These are phyloP conservation scores for Tetrahymena malaccensis DNA, from an alignment of 73 alveolate genomes.

Conservation along the genomic window DNA sequence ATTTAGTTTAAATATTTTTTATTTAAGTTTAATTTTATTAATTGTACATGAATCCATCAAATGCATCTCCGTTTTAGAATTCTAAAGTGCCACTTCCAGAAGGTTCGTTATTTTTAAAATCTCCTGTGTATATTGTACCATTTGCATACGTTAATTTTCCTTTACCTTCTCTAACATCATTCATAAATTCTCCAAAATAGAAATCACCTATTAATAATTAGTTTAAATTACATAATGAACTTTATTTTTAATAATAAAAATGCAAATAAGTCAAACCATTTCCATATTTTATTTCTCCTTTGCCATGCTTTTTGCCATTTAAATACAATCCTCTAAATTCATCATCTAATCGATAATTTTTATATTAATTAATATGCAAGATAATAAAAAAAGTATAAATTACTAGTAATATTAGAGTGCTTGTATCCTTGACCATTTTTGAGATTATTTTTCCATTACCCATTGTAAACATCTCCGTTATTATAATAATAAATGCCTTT, in stretches of 20 bases:
- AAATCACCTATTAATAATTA: constrained; percentile 77
- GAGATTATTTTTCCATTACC: not conserved
- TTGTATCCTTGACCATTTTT: not conserved
- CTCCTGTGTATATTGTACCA: constrained; percentile 61
- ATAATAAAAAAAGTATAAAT: not conserved
- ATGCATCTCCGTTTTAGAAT: constrained; percentile 69
- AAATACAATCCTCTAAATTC: not conserved
- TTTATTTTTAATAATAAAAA: not conserved
- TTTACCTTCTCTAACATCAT: constrained; percentile 67
- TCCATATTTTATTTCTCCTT: not conserved
- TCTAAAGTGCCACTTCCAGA: constrained; percentile 86
- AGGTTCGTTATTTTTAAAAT: constrained; percentile 59
- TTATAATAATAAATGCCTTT: not conserved
- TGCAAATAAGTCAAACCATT: not conserved
- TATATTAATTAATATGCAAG: no score
- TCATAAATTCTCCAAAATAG: constrained; percentile 70
- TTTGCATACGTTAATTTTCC: constrained; percentile 42
- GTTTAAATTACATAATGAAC: not conserved
- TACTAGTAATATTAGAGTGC: not conserved
- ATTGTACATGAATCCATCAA: constrained; percentile 29
- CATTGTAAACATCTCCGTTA: not conserved
- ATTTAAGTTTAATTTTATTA: not conserved
- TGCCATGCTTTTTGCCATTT: not conserved
- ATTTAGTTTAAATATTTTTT: not conserved
- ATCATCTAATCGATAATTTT: not conserved